phyloP scores from a whole-genome alignment of 2,329 filamentous ascomycete genomes.

The Ploettnerulaceae sp. region DNA sequence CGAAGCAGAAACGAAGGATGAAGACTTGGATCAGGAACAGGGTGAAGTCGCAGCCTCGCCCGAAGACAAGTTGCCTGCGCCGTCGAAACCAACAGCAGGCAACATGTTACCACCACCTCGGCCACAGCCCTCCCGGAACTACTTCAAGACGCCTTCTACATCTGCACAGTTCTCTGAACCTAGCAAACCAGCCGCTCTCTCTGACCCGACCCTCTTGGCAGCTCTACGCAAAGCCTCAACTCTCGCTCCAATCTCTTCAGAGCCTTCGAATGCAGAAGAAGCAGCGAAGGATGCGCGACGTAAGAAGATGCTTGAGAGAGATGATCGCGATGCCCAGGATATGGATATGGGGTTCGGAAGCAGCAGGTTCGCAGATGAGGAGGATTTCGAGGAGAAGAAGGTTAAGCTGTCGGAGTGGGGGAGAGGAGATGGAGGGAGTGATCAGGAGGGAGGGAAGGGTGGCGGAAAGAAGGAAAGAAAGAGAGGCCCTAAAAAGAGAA shows the following conservation, averaged over 20 bases:
- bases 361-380: slow-evolving; percentile 81
- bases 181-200: slow-evolving; percentile 50
- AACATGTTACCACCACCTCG: slow-evolving; percentile 46
- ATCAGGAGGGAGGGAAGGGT: slow-evolving; percentile 37
- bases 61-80: background rate
- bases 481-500: slow-evolving; percentile 68
- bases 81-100: slow-evolving; percentile 13
- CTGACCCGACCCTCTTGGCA: slow-evolving; percentile 74
- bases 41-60: background rate
- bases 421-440: slow-evolving; percentile 45
- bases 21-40: slow-evolving; percentile 36
- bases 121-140: slow-evolving; percentile 47
- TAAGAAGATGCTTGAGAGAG: slow-evolving; percentile 67
- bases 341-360: slow-evolving; percentile 93
- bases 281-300: slow-evolving; percentile 61
- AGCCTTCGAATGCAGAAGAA: slow-evolving; percentile 40
- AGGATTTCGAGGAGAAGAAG: slow-evolving; percentile 65
- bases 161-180: slow-evolving; percentile 33
- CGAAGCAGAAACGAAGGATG: slow-evolving; percentile 40
- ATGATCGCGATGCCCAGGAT: slow-evolving; percentile 80
- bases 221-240: slow-evolving; percentile 80
- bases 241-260: slow-evolving; percentile 45
- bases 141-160: slow-evolving; percentile 52
- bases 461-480: slow-evolving; percentile 50
- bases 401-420: slow-evolving; percentile 66